These are phyloP conservation scores for Diaporthe destruens DNA, from an alignment of 2,329 filamentous ascomycete genomes.

Conservation along the genomic window DNA sequence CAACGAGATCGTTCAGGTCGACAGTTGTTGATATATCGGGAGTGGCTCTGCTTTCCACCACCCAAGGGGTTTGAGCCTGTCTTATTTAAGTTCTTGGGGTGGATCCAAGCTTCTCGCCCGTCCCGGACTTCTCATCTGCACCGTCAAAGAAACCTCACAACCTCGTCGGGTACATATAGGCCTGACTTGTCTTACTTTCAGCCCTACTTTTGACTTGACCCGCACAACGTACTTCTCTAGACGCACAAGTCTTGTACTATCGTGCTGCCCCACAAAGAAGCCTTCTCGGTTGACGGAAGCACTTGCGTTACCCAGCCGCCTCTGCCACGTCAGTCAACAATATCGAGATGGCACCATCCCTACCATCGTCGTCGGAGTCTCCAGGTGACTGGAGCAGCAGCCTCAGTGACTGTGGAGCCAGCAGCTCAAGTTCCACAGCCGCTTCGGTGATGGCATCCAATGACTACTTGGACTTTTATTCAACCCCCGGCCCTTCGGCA, in stretches of 20 bases:
- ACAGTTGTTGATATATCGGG: slow-evolving; percentile 22
- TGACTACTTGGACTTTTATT: neutral
- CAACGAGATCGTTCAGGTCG: slow-evolving; percentile 5
- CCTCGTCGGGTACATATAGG: slow-evolving; percentile 9
- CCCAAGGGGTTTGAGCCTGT: neutral
- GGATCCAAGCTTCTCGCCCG: neutral
- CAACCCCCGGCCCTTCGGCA: neutral
- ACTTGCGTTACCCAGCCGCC: slow-evolving; percentile 6
- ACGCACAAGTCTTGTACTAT: slow-evolving; percentile 24
- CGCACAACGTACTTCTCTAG: neutral
- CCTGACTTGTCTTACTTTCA: slow-evolving; percentile 32
- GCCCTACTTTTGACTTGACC: neutral
- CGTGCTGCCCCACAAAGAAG: neutral
- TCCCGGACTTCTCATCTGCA: slow-evolving; percentile 26
- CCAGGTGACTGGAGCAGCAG: slow-evolving; percentile 31
- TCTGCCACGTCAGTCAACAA: neutral
- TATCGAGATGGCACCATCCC: slow-evolving; percentile 21
- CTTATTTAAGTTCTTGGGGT: slow-evolving; percentile 15
- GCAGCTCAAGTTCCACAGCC: slow-evolving; percentile 8
- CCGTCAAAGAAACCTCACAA: slow-evolving; percentile 21
- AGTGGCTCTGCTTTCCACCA: slow-evolving; percentile 20
- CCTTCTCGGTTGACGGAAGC: neutral
- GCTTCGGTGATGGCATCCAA: neutral
- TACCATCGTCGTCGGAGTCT: slow-evolving; percentile 32
- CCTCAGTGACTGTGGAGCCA: slow-evolving; percentile 18